These are phyloP conservation scores for Sphagnum fallax DNA, from an alignment of 228 moss, liverwort and hornwort genomes.

Conservation along the genomic window DNA sequence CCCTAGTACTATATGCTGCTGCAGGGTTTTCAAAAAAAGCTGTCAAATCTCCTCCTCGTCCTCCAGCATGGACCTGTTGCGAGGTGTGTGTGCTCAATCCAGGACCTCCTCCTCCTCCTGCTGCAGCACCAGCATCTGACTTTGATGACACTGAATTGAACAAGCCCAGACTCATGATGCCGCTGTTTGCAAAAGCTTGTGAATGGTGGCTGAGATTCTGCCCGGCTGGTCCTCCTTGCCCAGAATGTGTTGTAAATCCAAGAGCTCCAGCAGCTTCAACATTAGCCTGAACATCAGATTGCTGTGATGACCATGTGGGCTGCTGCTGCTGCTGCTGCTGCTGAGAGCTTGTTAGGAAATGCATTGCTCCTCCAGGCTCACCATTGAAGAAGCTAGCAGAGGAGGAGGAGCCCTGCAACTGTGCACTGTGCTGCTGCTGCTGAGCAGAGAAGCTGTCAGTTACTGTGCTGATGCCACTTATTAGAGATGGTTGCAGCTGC, in stretches of 20 bases:
- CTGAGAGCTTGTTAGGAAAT: too few species aligned
- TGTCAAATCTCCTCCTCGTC: conserved; percentile 19
- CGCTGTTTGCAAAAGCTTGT: conserved; percentile 25
- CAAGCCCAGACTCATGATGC: conserved; percentile 31
- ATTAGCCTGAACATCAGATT: conserved; percentile 13
- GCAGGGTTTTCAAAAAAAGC: conserved; percentile 42
- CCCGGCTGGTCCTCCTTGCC: too few species aligned
- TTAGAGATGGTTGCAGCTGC: conserved; percentile 2
- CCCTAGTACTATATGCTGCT: conserved; percentile 7
- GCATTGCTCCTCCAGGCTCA: not conserved
- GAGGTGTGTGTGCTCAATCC: conserved; percentile 26
- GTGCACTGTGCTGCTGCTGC: conserved; percentile 22
- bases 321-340: conserved; percentile 21
- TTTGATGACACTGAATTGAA: conserved; percentile 26
- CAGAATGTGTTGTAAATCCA: too few species aligned
- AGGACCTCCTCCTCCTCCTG: too few species aligned
- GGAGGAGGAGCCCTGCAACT: not conserved
- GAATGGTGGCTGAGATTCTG: conserved; percentile 8
- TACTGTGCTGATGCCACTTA: conserved; percentile 4
- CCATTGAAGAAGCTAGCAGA: conserved; percentile 32
- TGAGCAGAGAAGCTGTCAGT: conserved; percentile 26
- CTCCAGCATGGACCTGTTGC: conserved; percentile 26
- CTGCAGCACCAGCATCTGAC: not conserved
- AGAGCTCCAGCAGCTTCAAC: too few species aligned
- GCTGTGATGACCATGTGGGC: conserved; percentile 18